These are phyloP conservation scores for Anisodus tanguticus DNA, from an alignment of 257 asterid genomes.

Conservation along the genomic window DNA sequence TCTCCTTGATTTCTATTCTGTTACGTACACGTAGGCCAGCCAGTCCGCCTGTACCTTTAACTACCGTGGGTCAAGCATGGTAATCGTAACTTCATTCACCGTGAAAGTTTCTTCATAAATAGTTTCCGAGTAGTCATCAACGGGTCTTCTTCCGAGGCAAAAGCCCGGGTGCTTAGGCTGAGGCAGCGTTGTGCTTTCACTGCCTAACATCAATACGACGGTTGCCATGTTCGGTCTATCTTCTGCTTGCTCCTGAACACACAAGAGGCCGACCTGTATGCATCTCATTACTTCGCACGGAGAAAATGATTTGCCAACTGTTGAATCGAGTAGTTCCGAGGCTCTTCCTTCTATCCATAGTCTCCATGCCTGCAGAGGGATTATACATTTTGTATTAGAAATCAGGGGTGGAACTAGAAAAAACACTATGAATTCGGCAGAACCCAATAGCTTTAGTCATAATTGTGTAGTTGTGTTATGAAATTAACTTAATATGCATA, in stretches of 20 bases:
- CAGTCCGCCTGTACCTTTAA: background rate
- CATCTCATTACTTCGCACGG: slow-evolving; percentile 41
- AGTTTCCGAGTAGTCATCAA: slow-evolving; percentile 42
- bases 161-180: slow-evolving; percentile 57
- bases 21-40: background rate
- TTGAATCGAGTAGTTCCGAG: slow-evolving; percentile 40
- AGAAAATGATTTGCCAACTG: slow-evolving; percentile 30
- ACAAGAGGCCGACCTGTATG: slow-evolving; percentile 54
- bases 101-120: slow-evolving; percentile 41
- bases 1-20: slow-evolving; percentile 10
- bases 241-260: slow-evolving; percentile 56
- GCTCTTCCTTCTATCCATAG: slow-evolving; percentile 49
- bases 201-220: slow-evolving; percentile 50
- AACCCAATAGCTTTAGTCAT: background rate
- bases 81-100: slow-evolving; percentile 48
- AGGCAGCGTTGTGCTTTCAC: slow-evolving; percentile 42
- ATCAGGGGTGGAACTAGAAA: background rate
- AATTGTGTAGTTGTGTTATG: background rate
- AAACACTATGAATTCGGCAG: too few relatives aligned
- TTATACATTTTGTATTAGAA: background rate
- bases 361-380: slow-evolving; percentile 47
- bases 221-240: slow-evolving; percentile 55
- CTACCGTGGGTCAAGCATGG: slow-evolving; percentile 46
- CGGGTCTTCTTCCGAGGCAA: slow-evolving; percentile 44
- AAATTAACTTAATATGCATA: background rate